Conservation (phyloP, 306 rosid species). For the Aeschynomene evenia region DNA sequence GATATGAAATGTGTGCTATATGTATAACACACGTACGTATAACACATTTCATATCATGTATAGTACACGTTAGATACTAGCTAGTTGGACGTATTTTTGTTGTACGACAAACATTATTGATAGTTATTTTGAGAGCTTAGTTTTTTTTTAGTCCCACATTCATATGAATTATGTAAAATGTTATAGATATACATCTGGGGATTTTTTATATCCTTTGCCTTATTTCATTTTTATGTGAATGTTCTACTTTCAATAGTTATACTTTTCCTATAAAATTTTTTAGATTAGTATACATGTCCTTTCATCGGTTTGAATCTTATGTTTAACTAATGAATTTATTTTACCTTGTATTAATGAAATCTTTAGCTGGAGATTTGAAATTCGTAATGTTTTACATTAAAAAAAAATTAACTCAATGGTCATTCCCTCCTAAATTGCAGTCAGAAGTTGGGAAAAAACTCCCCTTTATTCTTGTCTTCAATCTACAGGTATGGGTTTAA, state of each 20-base stretch:
- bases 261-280: background rate
- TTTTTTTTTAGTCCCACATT: background rate
- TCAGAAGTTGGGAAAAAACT: slow-evolving; percentile 77
- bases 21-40: too few relatives aligned
- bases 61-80: too few relatives aligned
- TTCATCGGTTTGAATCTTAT: background rate
- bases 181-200: background rate
- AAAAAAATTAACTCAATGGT: slow-evolving; percentile 17
- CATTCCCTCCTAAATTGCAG: slow-evolving; percentile 47
- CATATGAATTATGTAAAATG: background rate
- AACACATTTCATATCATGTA: too few relatives aligned
- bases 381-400: slow-evolving; percentile 2
- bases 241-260: background rate
- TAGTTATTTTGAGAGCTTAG: background rate
- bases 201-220: background rate
- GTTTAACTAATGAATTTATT: background rate
- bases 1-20: too few relatives aligned
- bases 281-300: background rate
- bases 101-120: background rate
- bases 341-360: background rate
- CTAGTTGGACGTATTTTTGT: too few relatives aligned
- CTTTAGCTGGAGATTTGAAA: background rate
- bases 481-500: slow-evolving; percentile 74
- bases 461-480: slow-evolving; percentile 76
- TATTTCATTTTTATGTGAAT: too few relatives aligned